Percentiles rank a stretch among this genome's conserved stretches.
Conservation (phyloP, 495 filamentous ascomycete genomes). For the Patellaria atrata region DNA sequence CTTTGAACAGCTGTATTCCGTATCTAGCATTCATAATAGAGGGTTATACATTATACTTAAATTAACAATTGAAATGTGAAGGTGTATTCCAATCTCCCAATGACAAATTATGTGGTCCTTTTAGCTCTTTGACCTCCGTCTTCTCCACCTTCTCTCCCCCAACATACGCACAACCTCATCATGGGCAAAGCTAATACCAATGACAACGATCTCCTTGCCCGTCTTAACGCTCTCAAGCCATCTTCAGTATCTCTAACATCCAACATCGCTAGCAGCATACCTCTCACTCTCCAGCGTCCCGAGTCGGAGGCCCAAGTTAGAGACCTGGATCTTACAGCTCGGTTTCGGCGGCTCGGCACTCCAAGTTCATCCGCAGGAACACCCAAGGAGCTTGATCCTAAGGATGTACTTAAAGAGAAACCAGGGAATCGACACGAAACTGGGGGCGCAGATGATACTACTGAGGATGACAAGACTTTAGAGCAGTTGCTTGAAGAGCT, state of each 20-base stretch:
- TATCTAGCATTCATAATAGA: too few relatives aligned
- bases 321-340: slow-evolving; percentile 21
- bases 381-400: slow-evolving; percentile 5
- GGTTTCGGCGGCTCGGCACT: slow-evolving; percentile 20
- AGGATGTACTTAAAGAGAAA: slow-evolving; percentile 10
- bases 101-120: too few relatives aligned
- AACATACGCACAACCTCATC: too few relatives aligned
- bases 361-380: slow-evolving; percentile 3
- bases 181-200: too few relatives aligned
- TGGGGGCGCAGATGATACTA: slow-evolving; percentile 9
- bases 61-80: too few relatives aligned
- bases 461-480: slow-evolving; percentile 22
- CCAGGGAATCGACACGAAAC: slow-evolving; percentile 8
- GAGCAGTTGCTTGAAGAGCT: slow-evolving; percentile 29
- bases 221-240: slow-evolving; percentile 27
- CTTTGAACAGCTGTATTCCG: too few relatives aligned
- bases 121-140: too few relatives aligned
- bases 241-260: slow-evolving; percentile 17
- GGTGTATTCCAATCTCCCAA: too few relatives aligned
- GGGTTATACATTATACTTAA: too few relatives aligned
- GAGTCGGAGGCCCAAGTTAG: slow-evolving; percentile 5
- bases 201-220: slow-evolving; percentile 25
- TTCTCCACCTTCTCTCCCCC: too few relatives aligned
- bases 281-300: slow-evolving; percentile 5
- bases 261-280: neutral